Evolutionary conservation across 768 basidiomycete species (phyloP), one percentile per base, ranked within the genome.

Genomic region (Rhizopogon rudus): DNA sequence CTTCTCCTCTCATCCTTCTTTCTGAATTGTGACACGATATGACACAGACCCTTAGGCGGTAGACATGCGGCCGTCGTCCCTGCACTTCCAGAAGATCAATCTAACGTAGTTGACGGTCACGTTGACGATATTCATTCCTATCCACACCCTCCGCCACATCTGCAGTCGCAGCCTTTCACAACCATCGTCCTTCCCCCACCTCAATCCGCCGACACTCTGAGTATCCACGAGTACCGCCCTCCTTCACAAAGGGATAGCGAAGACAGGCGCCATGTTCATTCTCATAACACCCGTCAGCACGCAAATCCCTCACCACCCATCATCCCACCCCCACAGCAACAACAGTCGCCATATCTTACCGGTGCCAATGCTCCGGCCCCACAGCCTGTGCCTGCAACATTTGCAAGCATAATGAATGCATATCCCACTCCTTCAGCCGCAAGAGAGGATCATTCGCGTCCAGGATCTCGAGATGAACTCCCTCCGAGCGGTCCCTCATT

Each of bases 61-160:
- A 77, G 90, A 40, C 90, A 91, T 61, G 90, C 89, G 39, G 83
- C 88, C 57, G 89, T 91, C 52, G 86, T 87, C 50, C 88, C 88
- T 44, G 88, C 88, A 0, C 74, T 90, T 6, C 87, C 88, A 7
- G 89, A 91, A 64, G 88, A 88, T 53, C 84, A 83, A 10, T 58
- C 61, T 39, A 58, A 54, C 12, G 33, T 51, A 12, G 48, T 42
- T 9, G 67, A 65, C 28, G 61, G 63, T 7, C 59, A 59, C 22
- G 46, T 58, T 49, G 64, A 70, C 20, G 68, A 69, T n/a, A 54
- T 57, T 10, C 22, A 52, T 28, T 57, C 60, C 37, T 70, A 57
- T 46, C 29, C 58, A 1, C 61, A 65, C 25, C 61, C 62, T 49
- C 60, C 58, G 29, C 42, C 59, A n/a, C 62, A 67, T 29, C 50